A percentile compares a stretch with the other conserved stretches of the same genome.
These are phyloP conservation scores for Bacidia rubella DNA, from an alignment of 495 filamentous ascomycete genomes.

Conservation along the genomic window DNA sequence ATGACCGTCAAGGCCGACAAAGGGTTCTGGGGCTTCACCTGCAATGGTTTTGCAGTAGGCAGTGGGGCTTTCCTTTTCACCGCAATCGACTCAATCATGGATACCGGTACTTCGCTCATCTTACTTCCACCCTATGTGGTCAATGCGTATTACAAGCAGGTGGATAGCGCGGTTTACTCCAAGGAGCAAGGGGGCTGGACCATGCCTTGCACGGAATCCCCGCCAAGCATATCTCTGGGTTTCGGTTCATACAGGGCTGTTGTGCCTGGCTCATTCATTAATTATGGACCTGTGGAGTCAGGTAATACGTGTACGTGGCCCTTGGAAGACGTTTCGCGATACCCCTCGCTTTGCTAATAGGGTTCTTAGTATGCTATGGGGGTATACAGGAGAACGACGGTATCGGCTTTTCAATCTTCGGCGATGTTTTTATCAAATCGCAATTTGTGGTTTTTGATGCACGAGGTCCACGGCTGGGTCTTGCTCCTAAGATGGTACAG, in stretches of 20 bases:
- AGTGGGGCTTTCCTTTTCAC: constrained; percentile 22
- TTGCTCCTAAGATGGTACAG: constrained; percentile 38
- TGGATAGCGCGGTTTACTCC: constrained; percentile 38
- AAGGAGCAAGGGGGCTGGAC: constrained; percentile 45
- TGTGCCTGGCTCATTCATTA: constrained; percentile 31
- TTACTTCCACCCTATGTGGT: constrained; percentile 45
- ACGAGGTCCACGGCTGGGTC: constrained; percentile 40
- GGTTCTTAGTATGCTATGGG: constrained; percentile 39
- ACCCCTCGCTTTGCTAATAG: no score
- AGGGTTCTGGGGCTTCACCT: constrained; percentile 62
- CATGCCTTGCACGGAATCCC: constrained; percentile 47
- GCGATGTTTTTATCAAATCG: constrained; percentile 67
- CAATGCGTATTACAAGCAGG: constrained; percentile 47
- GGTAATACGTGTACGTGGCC: constrained; percentile 18
- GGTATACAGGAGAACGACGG: constrained; percentile 49
- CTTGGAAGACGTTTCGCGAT: background rate
- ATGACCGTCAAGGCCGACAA: constrained; percentile 39
- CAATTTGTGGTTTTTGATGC: constrained; percentile 66
- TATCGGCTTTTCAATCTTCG: constrained; percentile 56
- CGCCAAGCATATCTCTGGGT: constrained; percentile 49
- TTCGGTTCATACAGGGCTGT: constrained; percentile 37
- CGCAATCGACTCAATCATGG: constrained; percentile 39
- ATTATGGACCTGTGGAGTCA: constrained; percentile 29
- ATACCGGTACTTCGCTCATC: constrained; percentile 64
- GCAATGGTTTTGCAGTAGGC: constrained; percentile 49